Percentiles rank a stretch among this genome's conserved stretches.
Conservation (phyloP, 2,329 filamentous ascomycete genomes). For the Paraphaeosphaeria minitans region DNA sequence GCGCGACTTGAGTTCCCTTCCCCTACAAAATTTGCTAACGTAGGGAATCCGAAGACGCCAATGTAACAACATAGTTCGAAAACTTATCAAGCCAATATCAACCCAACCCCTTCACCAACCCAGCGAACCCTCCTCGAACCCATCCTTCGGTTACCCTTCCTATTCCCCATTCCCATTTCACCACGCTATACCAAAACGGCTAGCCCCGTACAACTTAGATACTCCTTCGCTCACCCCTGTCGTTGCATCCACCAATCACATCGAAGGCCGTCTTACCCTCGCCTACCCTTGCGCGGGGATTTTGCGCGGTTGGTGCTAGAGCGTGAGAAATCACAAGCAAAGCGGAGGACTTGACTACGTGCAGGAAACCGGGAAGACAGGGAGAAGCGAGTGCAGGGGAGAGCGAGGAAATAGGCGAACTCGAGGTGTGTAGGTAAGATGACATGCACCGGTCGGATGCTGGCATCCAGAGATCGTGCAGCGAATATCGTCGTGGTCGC, state of each 20-base stretch:
- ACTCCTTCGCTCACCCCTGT: background rate
- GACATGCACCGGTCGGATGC: background rate
- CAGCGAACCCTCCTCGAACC: background rate
- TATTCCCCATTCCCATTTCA: background rate
- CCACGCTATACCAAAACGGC: background rate
- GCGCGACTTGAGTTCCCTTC: too few species aligned
- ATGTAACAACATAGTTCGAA: background rate
- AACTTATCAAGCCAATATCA: background rate
- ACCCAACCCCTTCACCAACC: background rate
- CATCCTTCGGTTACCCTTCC: slow-evolving; percentile 1
- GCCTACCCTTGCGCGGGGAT: background rate
- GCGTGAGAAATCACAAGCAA: background rate
- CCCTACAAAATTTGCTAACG: too few species aligned
- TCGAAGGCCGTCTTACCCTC: background rate
- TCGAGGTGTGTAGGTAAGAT: background rate
- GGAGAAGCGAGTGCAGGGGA: background rate
- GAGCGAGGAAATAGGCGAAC: slow-evolving; percentile 2
- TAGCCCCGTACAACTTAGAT: background rate
- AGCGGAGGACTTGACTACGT: background rate
- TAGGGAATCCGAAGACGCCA: background rate
- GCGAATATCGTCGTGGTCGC: background rate
- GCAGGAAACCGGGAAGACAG: background rate
- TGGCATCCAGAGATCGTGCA: too few species aligned
- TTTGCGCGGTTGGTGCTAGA: background rate
- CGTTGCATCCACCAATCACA: background rate